Base-by-base conservation (phyloP, 179 eudicot genomes). In the Vitellaria paradoxa region DNA sequence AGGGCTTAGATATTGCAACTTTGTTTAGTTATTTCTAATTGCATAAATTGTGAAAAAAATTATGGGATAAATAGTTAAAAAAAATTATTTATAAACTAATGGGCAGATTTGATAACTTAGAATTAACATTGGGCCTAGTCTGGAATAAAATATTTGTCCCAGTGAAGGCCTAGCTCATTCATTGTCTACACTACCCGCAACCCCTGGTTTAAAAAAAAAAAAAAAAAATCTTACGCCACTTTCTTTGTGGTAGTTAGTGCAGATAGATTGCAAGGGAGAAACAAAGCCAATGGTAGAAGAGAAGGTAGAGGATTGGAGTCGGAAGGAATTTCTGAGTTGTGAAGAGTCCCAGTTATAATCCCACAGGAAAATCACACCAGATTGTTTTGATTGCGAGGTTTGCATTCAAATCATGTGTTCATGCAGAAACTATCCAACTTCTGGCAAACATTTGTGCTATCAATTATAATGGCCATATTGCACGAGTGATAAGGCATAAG, bases 371-470 rank as follows among this genome's bases (percentile, higher is more conserved):
- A 57, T 13, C 24, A 70, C 18, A 70, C 49, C 47, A 70, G 59
- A 49, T 23, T 70, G 40, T 53, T 70, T 70, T 50, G 59, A 56
- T 69, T 69, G 4, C 73, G 70, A 47, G 49, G 21, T 10, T 49
- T 20, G 9, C 8, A 15, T 46, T 68, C 59, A 47, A 69, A 46
- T 53, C 57, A 69, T 69, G 17, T 20, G 37, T 15, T 20, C 18
- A 21, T 69, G 20, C 9, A 21, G 3, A 69, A 69, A 46, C 49
- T n/a, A 53, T 42, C 40, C 20, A 20, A 60, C 50, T 78, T 61
- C 71, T 8, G 66, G 65, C 9, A 53, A 52, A 59, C 21, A 50
- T 7, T 23, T 21, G 40, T 49, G 3, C 37, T 23, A 13, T 68
- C 11, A 68, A n/a, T 50, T 69, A 21, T 7, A 20, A 37, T 12